phyloP scores from a whole-genome alignment of 140 eudicot genomes.

The Anethum foeniculum region DNA sequence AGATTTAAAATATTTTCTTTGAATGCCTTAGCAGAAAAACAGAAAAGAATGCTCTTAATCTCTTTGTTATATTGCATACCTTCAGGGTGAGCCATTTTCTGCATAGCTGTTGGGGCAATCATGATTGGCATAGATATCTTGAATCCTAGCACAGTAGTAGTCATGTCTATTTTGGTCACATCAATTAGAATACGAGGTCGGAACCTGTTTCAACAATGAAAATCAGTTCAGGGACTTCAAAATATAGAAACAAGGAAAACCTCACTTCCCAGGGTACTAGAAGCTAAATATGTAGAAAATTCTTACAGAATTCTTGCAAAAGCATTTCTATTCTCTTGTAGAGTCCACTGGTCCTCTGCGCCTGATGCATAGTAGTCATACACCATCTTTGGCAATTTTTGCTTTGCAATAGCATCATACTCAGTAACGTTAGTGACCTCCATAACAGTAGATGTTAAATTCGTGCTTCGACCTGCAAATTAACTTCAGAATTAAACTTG shows the following conservation, averaged over 20 bases:
- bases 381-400: conserved; percentile 84
- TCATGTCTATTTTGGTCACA: conserved; percentile 63
- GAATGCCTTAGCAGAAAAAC: not conserved
- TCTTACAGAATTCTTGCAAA: conserved; percentile 88
- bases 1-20: not conserved
- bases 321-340: conserved; percentile 83
- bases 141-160: conserved; percentile 82
- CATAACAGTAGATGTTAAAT: conserved; percentile 22
- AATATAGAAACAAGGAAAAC: not conserved
- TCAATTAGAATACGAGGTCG: conserved; percentile 94
- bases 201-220: conserved; percentile 48
- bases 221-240: conserved; percentile 7
- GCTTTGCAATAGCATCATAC: conserved; percentile 88
- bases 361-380: conserved; percentile 98
- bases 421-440: conserved; percentile 81
- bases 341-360: conserved; percentile 97
- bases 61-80: conserved; percentile 33
- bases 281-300: not conserved
- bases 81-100: conserved; percentile 99
- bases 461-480: conserved; percentile 21
- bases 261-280: not conserved
- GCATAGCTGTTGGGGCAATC: conserved; percentile 95
- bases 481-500: not conserved
- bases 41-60: not conserved
- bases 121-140: conserved; percentile 92